Evolutionary conservation across 2,329 filamentous ascomycete species (phyloP), one percentile per base, ranked within the genome.

Genomic region (Claviceps paspali): DNA sequence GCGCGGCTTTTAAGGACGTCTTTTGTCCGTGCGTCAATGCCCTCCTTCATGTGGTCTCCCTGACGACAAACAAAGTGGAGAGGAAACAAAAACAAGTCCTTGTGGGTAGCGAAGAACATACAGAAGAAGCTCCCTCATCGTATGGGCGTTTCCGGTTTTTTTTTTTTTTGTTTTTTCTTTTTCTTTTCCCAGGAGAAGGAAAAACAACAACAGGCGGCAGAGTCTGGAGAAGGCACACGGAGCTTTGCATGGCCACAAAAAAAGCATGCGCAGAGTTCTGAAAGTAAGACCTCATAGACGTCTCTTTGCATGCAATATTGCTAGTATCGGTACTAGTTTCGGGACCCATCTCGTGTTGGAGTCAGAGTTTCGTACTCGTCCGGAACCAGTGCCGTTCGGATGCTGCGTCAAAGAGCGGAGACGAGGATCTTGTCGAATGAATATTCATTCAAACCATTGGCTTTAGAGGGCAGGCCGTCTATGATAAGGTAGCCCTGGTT

Each of bases 71-170:
- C n/a, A 44, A 48, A 54, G 51, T 52, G 75, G 75, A 76, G 80
- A 78, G 82, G 79, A 87, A 81, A 66, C 80, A 93, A 94, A 95
- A 86, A 91, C 83, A 65, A 76, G 79, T 93, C 84, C 79, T 68
- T 58, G 81, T 82, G 77, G 82, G 79, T 74, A 79, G 73, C 83
- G 84, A 80, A 70, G 65, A 55, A 73, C 82, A 78, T 53, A 85
- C 79, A 68, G 82, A 87, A 76, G 79, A 73, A 75, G 62, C 31
- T 8, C n/a, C n/a, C 15, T 34, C 14, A 23, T 22, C 21, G 28
- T 14, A 18, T 30, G 15, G 15, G 26, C 30, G 22, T 29, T 31
- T 29, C 30, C 27, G 19, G 15, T 29, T 8, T 11, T 22, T 14
- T 35, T 33, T 34, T 22, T 3, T 17, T 22, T n/a, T n/a, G n/a